A percentile compares a stretch with the other conserved stretches of the same genome.
Evolutionary conservation across 2,329 filamentous ascomycete species (phyloP).

Genomic region (Pseudomassariella vexata): DNA sequence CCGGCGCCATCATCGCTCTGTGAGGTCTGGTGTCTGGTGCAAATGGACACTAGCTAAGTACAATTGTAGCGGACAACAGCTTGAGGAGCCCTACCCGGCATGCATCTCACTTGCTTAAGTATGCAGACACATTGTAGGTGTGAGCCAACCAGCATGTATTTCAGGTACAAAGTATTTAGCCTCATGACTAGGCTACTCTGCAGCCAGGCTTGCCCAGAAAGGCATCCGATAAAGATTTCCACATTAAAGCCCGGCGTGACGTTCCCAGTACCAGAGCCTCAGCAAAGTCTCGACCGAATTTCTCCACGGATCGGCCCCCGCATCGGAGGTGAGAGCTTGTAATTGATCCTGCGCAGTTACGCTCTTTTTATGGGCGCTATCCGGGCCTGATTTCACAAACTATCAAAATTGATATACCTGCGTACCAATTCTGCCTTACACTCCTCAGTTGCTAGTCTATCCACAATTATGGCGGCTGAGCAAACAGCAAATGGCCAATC

Average conservation of each 20-base stretch:
- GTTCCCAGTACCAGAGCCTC: too few relatives aligned
- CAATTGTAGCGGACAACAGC: too few relatives aligned
- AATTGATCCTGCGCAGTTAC: background rate
- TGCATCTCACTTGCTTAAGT: background rate
- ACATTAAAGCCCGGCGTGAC: too few relatives aligned
- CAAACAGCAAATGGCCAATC: constrained; percentile 6
- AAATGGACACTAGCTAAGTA: too few relatives aligned
- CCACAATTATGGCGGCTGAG: background rate
- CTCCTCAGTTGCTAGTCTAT: background rate
- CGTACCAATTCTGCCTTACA: background rate
- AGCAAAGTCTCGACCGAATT: background rate
- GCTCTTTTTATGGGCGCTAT: background rate
- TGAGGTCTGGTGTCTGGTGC: constrained; percentile 1
- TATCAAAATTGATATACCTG: background rate
- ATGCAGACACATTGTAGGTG: background rate
- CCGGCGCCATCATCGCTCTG: constrained; percentile 1
- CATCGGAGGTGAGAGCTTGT: constrained; percentile 3
- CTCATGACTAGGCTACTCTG: background rate
- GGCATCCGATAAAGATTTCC: too few relatives aligned
- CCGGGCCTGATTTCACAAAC: too few relatives aligned
- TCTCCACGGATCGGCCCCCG: background rate
- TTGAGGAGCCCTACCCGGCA: constrained; percentile 2
- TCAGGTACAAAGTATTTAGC: background rate
- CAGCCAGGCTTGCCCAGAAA: background rate
- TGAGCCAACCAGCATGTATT: background rate